Base-by-base conservation (phyloP, 23 red algal genomes). In the Gracilariopsis chorda region DNA sequence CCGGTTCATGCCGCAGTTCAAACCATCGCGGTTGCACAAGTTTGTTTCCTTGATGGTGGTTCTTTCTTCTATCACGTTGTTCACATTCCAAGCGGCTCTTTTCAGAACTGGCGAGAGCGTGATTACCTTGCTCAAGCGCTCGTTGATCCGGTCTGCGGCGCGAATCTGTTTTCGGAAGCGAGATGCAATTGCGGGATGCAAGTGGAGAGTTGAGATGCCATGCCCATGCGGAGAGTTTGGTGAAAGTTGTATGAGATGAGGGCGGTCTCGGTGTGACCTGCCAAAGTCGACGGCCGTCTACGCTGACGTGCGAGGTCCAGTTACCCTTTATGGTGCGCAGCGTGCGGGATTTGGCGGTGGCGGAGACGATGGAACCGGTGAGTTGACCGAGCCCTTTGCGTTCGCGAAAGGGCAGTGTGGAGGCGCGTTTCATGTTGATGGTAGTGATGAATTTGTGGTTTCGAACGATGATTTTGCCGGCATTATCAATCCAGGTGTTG, bases 401-500 rank as follows among this genome's bases (percentile, higher is more conserved):
- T 24, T 92, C 89, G 46, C 69, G 59, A 47, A 92, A 77, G 20
- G 63, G 65, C 23, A 43, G 0, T 25, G 78, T 61, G 72, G 43
- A 35, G 2, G 67, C 67, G 20, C 80, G 61, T 47, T 83, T 77
- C 46, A 92, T 56, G 14, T 77, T 83, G 5, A 92, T 16, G 24
- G 47, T 70, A 24, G 89, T 35, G 5, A 84, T 25, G 19, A 77
- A 77, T 17, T 56, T 46, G 35, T 70, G 46, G 57, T 95, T 85
- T 32, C 63, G 58, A 51, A 98, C 60, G 53, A 83, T 83, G 68
- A 98, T 53, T 17, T 73, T 72, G 39, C 96, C 96, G 23, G 87
- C 94, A 65, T 93, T 98, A 45, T 98, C 96, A 24, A 98, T 78
- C 96, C 96, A 98, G 51, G 94, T 83, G 46, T 51, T 55, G 62